phyloP scores from a whole-genome alignment of 1,284 basidiomycete genomes.

The Leccinum subrobustum region DNA sequence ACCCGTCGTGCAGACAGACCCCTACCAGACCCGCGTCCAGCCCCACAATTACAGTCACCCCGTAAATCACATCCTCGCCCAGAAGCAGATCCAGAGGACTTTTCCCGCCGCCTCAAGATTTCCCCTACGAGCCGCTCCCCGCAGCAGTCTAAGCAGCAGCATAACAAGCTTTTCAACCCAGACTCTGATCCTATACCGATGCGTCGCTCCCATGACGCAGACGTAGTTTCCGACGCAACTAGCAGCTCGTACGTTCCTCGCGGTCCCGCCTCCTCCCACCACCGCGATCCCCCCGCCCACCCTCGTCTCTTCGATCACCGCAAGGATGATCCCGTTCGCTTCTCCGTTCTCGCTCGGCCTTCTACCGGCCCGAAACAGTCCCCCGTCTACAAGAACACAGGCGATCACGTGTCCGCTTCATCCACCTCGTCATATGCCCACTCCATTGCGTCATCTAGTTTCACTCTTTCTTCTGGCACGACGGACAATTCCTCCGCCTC shows the following conservation, averaged over 20 bases:
- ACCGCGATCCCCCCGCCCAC: conserved; percentile 36
- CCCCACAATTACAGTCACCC: conserved; percentile 8
- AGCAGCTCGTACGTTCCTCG: conserved; percentile 52
- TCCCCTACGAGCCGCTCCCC: conserved; percentile 45
- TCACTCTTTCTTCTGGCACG: conserved; percentile 72
- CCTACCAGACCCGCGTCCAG: conserved; percentile 12
- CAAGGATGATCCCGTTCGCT: conserved; percentile 82
- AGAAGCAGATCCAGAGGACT: conserved; percentile 63
- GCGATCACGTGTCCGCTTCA: conserved; percentile 71
- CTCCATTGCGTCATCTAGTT: conserved; percentile 67
- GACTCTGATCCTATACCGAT: conserved; percentile 64
- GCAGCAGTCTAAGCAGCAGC: conserved; percentile 35
- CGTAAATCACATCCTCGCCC: conserved; percentile 30
- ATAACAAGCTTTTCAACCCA: conserved; percentile 66
- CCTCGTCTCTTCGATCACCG: conserved; percentile 81
- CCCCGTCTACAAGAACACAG: conserved; percentile 59
- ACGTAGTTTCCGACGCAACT: conserved; percentile 54
- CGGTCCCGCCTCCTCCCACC: conserved; percentile 31
- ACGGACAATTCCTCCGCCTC: conserved; percentile 71
- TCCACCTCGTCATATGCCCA: conserved; percentile 76
- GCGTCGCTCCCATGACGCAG: conserved; percentile 60
- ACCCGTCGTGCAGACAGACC: conserved; percentile 48
- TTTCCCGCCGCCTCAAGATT: conserved; percentile 66
- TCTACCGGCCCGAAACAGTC: conserved; percentile 38
- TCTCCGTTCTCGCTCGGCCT: conserved; percentile 61